Evolutionary conservation across 2,329 filamentous ascomycete genomes (phyloP).

Genomic region (Fusarium albosuccineum): DNA sequence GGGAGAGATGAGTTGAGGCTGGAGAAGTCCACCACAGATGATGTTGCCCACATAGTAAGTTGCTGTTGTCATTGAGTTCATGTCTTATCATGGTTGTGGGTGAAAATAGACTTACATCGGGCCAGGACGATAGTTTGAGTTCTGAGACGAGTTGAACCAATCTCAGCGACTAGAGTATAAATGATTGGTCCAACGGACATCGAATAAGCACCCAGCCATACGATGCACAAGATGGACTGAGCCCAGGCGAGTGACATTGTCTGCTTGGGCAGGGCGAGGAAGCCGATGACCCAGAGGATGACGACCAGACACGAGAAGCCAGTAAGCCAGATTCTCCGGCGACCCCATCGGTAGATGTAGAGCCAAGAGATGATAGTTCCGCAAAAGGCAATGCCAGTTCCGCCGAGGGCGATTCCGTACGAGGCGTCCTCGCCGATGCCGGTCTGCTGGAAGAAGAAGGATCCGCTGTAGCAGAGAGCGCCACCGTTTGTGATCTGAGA

Average conservation of each 20-base stretch:
- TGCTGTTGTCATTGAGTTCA: slow-evolving; percentile 1
- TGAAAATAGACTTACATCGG: slow-evolving; percentile 36
- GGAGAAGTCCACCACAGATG: slow-evolving; percentile 54
- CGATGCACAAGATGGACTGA: slow-evolving; percentile 57
- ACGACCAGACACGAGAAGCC: slow-evolving; percentile 54
- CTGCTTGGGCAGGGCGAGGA: slow-evolving; percentile 56
- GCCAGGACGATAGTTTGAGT: slow-evolving; percentile 59
- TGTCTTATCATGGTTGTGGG: neutral
- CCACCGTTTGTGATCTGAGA: slow-evolving; percentile 59
- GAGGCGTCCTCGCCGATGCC: slow-evolving; percentile 54
- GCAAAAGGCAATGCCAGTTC: slow-evolving; percentile 58
- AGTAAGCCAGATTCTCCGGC: slow-evolving; percentile 57
- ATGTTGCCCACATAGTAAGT: slow-evolving; percentile 58
- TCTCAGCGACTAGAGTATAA: slow-evolving; percentile 59
- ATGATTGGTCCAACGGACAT: slow-evolving; percentile 60
- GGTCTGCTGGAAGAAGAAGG: slow-evolving; percentile 62
- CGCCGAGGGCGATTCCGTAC: slow-evolving; percentile 58
- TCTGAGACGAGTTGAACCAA: slow-evolving; percentile 57
- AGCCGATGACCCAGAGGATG: slow-evolving; percentile 59
- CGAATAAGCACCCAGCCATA: slow-evolving; percentile 60
- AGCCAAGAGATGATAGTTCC: slow-evolving; percentile 60
- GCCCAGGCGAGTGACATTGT: slow-evolving; percentile 53
- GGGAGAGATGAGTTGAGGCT: slow-evolving; percentile 55
- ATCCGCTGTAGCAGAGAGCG: slow-evolving; percentile 56
- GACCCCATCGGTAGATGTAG: slow-evolving; percentile 57